A percentile compares a stretch with the other conserved stretches of the same genome.
Evolutionary conservation across 805 yeast genomes (phyloP).

Genomic region (Candida xiaguanensis): DNA sequence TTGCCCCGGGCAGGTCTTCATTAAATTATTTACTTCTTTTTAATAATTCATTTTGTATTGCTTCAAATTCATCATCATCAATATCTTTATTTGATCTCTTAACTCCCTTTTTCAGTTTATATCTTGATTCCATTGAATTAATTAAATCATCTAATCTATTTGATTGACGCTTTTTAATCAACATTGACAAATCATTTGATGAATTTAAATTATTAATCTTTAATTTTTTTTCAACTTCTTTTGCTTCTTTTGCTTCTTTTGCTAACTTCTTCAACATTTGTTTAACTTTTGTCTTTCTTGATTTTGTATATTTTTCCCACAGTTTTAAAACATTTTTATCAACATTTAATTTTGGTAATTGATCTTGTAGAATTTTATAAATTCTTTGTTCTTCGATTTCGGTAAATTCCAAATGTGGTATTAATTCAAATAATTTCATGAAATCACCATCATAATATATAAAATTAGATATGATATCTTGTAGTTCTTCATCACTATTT

Average conservation of each 20-base stretch:
- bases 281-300: conserved; percentile 45
- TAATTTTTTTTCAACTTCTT: conserved; percentile 39
- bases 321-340: conserved; percentile 29
- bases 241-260: conserved; percentile 65
- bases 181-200: conserved; percentile 41
- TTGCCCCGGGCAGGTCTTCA: too few species aligned
- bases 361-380: conserved; percentile 43
- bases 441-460: conserved; percentile 64
- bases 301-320: conserved; percentile 50
- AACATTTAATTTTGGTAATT: conserved; percentile 30
- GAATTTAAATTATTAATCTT: conserved; percentile 20
- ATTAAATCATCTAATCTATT: conserved; percentile 45
- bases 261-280: conserved; percentile 49
- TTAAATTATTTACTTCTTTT: conserved; percentile 18
- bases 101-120: conserved; percentile 37
- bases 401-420: conserved; percentile 70
- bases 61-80: conserved; percentile 49
- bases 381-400: conserved; percentile 61
- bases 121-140: conserved; percentile 47
- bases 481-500: conserved; percentile 52
- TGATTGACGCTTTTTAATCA: conserved; percentile 48
- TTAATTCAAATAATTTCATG: conserved; percentile 62
- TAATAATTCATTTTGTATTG: conserved; percentile 37
- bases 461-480: conserved; percentile 62
- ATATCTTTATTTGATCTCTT: conserved; percentile 34